Conservation (phyloP, 768 basidiomycete genomes). For the Mycena polygramma region DNA sequence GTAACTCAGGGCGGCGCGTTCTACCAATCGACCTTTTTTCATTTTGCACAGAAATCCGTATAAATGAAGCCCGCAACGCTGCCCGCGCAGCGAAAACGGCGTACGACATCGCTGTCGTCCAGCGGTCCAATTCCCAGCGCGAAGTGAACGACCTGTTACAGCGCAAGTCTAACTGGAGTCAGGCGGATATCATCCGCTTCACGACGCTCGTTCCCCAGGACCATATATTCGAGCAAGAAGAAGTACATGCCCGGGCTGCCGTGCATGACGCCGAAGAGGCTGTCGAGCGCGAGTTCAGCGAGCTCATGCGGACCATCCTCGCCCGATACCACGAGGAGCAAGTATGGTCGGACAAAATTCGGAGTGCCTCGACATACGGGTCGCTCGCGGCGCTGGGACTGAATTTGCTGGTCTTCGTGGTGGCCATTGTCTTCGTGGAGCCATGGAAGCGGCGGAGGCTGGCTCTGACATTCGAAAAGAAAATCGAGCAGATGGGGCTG, state of each 20-base stretch:
- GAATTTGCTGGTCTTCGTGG: slow-evolving; percentile 91
- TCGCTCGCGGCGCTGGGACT: slow-evolving; percentile 87
- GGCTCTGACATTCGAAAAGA: slow-evolving; percentile 90
- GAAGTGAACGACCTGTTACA: slow-evolving; percentile 96
- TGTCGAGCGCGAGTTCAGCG: slow-evolving; percentile 89
- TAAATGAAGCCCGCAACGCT: slow-evolving; percentile 73
- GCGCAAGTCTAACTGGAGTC: slow-evolving; percentile 95
- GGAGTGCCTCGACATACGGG: slow-evolving; percentile 95
- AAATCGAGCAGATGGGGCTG: slow-evolving; percentile 75
- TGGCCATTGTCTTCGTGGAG: slow-evolving; percentile 92
- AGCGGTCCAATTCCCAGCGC: slow-evolving; percentile 89
- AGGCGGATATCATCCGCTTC: slow-evolving; percentile 87
- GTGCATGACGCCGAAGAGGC: slow-evolving; percentile 80
- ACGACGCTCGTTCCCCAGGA: slow-evolving; percentile 92
- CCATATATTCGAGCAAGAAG: slow-evolving; percentile 87
- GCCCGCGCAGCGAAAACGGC: slow-evolving; percentile 80
- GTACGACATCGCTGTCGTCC: slow-evolving; percentile 83
- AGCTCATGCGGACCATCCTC: slow-evolving; percentile 90
- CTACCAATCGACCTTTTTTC: neutral
- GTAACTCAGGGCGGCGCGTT: slow-evolving; percentile 6
- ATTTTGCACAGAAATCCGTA: slow-evolving; percentile 72
- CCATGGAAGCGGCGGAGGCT: slow-evolving; percentile 94
- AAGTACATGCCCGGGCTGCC: slow-evolving; percentile 74
- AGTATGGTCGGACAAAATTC: slow-evolving; percentile 99
- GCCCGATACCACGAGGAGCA: slow-evolving; percentile 98